Evolutionary conservation across 1,139 yeast genomes (phyloP).

Genomic region (Geotrichum aggregatum): DNA sequence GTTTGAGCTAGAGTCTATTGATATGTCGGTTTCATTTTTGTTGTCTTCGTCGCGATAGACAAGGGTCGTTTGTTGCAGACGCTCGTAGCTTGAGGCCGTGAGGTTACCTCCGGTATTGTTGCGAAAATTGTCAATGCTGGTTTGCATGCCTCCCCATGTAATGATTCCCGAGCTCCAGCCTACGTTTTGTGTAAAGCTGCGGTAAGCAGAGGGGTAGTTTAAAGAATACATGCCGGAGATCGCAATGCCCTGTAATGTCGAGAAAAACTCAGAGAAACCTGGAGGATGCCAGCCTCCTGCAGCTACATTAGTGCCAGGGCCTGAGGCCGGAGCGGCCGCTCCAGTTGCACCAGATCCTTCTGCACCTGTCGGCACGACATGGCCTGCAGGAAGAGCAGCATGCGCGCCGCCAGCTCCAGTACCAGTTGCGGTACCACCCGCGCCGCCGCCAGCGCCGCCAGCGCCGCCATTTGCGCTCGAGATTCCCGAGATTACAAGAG

Average conservation of each 20-base stretch:
- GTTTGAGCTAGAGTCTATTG: not conserved
- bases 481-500: slow-evolving; percentile 27
- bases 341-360: slow-evolving; percentile 22
- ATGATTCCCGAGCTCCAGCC: slow-evolving; percentile 38
- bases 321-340: slow-evolving; percentile 15
- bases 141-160: slow-evolving; percentile 36
- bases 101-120: slow-evolving; percentile 35
- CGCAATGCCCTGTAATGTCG: slow-evolving; percentile 34
- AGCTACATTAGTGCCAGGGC: slow-evolving; percentile 24
- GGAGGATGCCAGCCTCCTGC: slow-evolving; percentile 32
- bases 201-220: slow-evolving; percentile 35
- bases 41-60: slow-evolving; percentile 26
- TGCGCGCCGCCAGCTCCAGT: slow-evolving; percentile 23
- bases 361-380: slow-evolving; percentile 19
- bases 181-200: slow-evolving; percentile 35
- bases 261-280: slow-evolving; percentile 29
- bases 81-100: slow-evolving; percentile 26
- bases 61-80: slow-evolving; percentile 28
- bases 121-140: slow-evolving; percentile 33
- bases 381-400: slow-evolving; percentile 16
- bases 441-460: slow-evolving; percentile 23
- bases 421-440: slow-evolving; percentile 23
- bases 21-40: slow-evolving; percentile 10
- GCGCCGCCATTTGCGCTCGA: slow-evolving; percentile 26
- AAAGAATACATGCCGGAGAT: slow-evolving; percentile 37